These are phyloP conservation scores for Pythium plurisporium DNA, from an alignment of 352 stramenopile genomes.

Conservation along the genomic window DNA sequence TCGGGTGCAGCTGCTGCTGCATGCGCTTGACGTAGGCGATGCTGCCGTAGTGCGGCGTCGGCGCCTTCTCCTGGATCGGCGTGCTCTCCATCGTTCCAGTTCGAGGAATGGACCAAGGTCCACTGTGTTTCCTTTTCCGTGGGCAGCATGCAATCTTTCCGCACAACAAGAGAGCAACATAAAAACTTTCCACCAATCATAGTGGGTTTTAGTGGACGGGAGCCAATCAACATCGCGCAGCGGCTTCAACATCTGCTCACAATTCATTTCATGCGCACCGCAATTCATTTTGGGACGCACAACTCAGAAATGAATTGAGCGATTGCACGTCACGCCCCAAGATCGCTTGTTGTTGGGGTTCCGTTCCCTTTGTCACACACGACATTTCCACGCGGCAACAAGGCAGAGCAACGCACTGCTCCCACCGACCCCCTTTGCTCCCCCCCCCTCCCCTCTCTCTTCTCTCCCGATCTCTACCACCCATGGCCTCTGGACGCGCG, in stretches of 20 bases:
- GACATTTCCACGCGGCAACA: slow-evolving; percentile 15
- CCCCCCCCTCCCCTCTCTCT: slow-evolving; percentile 6
- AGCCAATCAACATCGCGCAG: too few relatives aligned
- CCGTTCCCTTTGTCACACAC: slow-evolving; percentile 17
- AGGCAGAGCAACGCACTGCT: slow-evolving; percentile 1
- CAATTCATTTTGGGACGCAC: slow-evolving; percentile 17
- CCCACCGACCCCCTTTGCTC: neutral
- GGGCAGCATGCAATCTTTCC: slow-evolving; percentile 6
- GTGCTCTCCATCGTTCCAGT: slow-evolving; percentile 31
- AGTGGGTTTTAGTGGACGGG: too few relatives aligned
- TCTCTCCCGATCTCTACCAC: slow-evolving; percentile 3
- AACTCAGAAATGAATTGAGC: slow-evolving; percentile 15
- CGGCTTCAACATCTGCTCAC: slow-evolving; percentile 23
- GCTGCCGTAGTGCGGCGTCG: slow-evolving; percentile 30
- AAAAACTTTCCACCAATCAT: neutral
- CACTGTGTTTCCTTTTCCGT: neutral
- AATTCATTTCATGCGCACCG: slow-evolving; percentile 14
- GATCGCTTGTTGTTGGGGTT: slow-evolving; percentile 2
- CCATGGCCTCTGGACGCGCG: slow-evolving; percentile 82
- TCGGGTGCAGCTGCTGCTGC: slow-evolving; percentile 22
- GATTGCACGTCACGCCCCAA: neutral
- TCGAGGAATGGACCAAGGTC: neutral
- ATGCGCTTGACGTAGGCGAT: slow-evolving; percentile 34
- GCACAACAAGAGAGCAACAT: slow-evolving; percentile 16
- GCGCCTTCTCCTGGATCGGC: slow-evolving; percentile 21